A percentile compares a stretch with the other conserved stretches of the same genome.
phyloP scores from a whole-genome alignment of 345 rosid species.

The Populus tremula region DNA sequence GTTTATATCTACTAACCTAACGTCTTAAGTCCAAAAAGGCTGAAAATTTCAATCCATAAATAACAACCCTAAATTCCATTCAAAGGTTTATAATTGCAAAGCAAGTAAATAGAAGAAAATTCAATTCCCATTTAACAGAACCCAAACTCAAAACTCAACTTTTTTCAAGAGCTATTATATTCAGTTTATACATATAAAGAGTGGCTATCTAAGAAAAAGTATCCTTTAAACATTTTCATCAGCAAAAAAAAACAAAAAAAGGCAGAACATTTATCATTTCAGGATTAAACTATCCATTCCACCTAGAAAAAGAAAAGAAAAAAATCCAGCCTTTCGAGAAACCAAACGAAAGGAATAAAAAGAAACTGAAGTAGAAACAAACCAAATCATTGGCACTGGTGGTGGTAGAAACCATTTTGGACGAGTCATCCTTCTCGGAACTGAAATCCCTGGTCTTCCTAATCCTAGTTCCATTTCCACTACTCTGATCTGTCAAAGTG shows the following conservation, averaged over 20 bases:
- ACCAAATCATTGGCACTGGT: constrained; percentile 79
- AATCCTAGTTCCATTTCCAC: constrained; percentile 45
- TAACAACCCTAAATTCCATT: neutral
- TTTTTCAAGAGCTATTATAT: neutral
- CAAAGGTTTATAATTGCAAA: neutral
- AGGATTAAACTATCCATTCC: neutral
- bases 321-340: neutral
- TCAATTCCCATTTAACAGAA: neutral
- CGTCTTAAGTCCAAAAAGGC: neutral
- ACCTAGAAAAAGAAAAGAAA: neutral
- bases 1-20: neutral
- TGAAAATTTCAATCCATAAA: neutral
- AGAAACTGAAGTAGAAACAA: constrained; percentile 13
- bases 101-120: neutral
- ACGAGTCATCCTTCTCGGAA: constrained; percentile 62
- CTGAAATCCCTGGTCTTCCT: constrained; percentile 66
- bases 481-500: constrained; percentile 72
- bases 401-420: constrained; percentile 69
- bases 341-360: neutral
- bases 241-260: neutral
- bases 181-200: neutral
- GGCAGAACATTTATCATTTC: neutral
- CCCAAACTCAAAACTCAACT: neutral
- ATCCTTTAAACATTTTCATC: neutral
- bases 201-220: neutral